Evolutionary conservation across 2,329 filamentous ascomycete species (phyloP), one percentile per base, ranked within the genome.

Genomic region (Metarhizium sp.): DNA sequence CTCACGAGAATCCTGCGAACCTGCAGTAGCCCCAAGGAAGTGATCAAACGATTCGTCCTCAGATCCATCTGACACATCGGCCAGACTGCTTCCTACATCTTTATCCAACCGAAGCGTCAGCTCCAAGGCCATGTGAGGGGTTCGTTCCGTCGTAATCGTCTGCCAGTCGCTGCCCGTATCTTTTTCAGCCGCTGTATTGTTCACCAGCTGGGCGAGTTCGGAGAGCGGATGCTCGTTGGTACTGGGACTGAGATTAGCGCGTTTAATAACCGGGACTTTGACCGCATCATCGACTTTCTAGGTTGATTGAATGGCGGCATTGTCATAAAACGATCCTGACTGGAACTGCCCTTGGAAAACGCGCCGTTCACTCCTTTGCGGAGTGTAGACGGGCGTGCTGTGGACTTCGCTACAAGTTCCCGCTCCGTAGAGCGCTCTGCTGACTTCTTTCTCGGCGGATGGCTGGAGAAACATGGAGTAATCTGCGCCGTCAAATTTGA

Each of bases 371-470:
- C 4, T 29, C 38, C 20, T 43, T 11, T 32, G 25, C 25, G 54
- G 32, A n/a, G 46, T 56, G 25, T 52, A 49, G n/a, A 57, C 14
- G 16, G 10, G 53, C 29, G 47, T 51, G 10, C 55, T 54, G 25
- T 55, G 30, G 48, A 20, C 53, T 8, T 58, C 64, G 43, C 60
- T 54, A 8, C 65, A 52, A 36, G 61, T 63, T 3, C 56, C 64
- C 25, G 67, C 57, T 20, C 63, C 65, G 32, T 67, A 68, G 20
- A 77, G 67, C 7, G 68, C 71, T 29, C 61, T 67, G 54, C 73
- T 78, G 14, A 78, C 67, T 11, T 78, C 73, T 54, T 71, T 66
- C 57, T 78, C 75, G 55, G 68, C 69, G 1, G 68, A 64, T 4
- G 69, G 63, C 7, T 69, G 64, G 8, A 76, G 60, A 43, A 73